Base-by-base conservation (phyloP, 2,329 filamentous ascomycete genomes). In the Apiospora aurea region DNA sequence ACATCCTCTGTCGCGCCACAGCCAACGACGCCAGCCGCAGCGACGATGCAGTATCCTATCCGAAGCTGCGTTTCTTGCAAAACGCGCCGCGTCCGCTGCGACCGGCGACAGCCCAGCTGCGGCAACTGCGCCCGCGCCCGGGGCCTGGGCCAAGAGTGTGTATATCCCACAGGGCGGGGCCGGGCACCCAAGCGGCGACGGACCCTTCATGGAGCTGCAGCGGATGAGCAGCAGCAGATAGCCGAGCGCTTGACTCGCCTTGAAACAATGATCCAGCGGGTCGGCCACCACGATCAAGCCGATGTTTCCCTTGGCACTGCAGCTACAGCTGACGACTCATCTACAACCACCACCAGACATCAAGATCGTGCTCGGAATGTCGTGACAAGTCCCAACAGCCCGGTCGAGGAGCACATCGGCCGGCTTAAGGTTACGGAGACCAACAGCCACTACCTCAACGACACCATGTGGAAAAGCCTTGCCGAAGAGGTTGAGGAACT, bases 401-500 rank as follows among this genome's bases (percentile, higher is more conserved):
- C 13, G 29, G 26, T 18, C n/a, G 66, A 68, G 24, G 43, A 26
- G n/a, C 13, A 24, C 41, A 21, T 68, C 4, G 44, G 66, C 11
- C 66, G 66, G 14, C 26, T 68, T 0, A 68, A 46, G 66, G 44
- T 68, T 1, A 47, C 41, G 13, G 43, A 68, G n/a, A 68, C 66
- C 41, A 47, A n/a, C 14, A 68, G 66, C 14, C 44, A 68, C 11
- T 68, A 41, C 16, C n/a, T 68, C 11, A 46, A 47, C 38, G 44
- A 68, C n/a, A 41, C 11, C 7, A 38, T 68, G n/a, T 68, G 66
- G 66, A 41, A 38, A 18, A 44, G 44, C n/a, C 34, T 68, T 10
- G 41, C 41, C 14, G 66, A 68, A 1, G 66, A 68, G 13, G 69
- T 75, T 18, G 70, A 72, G 6, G 74, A 73, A 14, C 70, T 75